Conservation (phyloP, 129 eudicot species). For the Smallanthus sonchifolius region DNA sequence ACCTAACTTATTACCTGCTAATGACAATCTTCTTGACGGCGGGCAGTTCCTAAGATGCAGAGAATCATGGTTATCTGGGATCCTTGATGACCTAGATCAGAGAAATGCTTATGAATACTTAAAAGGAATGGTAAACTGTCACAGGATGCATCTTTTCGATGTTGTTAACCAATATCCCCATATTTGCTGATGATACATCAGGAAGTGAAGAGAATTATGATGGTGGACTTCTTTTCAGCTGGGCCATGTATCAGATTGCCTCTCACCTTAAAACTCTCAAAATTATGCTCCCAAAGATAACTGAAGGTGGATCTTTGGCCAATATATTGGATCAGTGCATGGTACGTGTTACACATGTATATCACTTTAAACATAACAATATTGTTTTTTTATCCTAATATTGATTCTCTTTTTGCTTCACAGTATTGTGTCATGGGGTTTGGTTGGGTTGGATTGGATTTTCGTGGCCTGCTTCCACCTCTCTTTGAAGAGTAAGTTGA, state of each 20-base stretch:
- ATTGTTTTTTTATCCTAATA: neutral
- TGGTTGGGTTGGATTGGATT: constrained; percentile 98
- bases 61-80: constrained; percentile 93
- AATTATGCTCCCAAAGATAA: constrained; percentile 87
- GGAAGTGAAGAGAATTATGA: constrained; percentile 97
- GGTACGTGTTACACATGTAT: constrained; percentile 43
- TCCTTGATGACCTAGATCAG: constrained; percentile 96
- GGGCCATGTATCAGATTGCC: constrained; percentile 95
- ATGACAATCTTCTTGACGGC: constrained; percentile 9
- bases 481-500: constrained; percentile 88
- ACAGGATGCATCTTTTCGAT: constrained; percentile 91
- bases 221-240: constrained; percentile 97
- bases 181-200: constrained; percentile 94
- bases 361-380: neutral
- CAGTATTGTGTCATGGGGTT: constrained; percentile 98
- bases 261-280: constrained; percentile 82
- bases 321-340: constrained; percentile 90
- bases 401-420: constrained; percentile 27
- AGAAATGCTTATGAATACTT: constrained; percentile 96
- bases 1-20: constrained; percentile 6
- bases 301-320: constrained; percentile 95
- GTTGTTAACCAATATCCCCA: constrained; percentile 98
- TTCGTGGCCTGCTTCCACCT: constrained; percentile 94
- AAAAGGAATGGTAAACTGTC: constrained; percentile 81
- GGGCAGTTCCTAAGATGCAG: constrained; percentile 92